Conservation (phyloP, 306 rosid genomes). For the Medicago ruthenica region DNA sequence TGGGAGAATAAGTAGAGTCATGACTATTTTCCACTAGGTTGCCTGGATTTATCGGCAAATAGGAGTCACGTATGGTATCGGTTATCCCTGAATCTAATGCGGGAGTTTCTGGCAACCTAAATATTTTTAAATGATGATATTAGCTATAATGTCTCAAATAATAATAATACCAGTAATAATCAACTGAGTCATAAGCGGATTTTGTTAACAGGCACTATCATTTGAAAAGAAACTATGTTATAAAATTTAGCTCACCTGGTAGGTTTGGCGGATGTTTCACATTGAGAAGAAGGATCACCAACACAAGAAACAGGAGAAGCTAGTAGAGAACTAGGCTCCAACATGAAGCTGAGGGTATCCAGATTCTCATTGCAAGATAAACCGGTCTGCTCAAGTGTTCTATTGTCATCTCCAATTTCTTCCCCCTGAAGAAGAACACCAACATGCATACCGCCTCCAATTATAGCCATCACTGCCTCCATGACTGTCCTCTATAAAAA, state of each 20-base stretch:
- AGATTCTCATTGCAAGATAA: slow-evolving; percentile 77
- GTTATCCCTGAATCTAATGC: slow-evolving; percentile 54
- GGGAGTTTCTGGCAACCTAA: slow-evolving; percentile 68
- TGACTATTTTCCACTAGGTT: slow-evolving; percentile 59
- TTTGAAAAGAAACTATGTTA: slow-evolving; percentile 30
- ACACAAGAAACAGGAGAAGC: slow-evolving; percentile 53
- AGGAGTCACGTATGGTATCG: slow-evolving; percentile 54
- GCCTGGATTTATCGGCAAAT: slow-evolving; percentile 54
- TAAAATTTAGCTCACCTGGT: slow-evolving; percentile 55
- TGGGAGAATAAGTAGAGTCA: slow-evolving; percentile 54
- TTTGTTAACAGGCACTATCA: not conserved
- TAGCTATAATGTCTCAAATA: slow-evolving; percentile 29
- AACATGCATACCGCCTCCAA: slow-evolving; percentile 70
- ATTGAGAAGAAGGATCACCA: slow-evolving; percentile 59
- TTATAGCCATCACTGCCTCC: slow-evolving; percentile 80
- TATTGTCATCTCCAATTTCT: slow-evolving; percentile 76
- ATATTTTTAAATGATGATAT: slow-evolving; percentile 34
- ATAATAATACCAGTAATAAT: not conserved
- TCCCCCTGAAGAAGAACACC: slow-evolving; percentile 80
- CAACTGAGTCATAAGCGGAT: slow-evolving; percentile 10
- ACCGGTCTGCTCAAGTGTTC: slow-evolving; percentile 84
- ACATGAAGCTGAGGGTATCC: slow-evolving; percentile 72
- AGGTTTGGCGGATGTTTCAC: slow-evolving; percentile 58
- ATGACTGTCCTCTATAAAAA: slow-evolving; percentile 71
- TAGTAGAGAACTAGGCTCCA: slow-evolving; percentile 72